Conservation (phyloP, 805 yeast genomes). For the Pichia membranifaciens region DNA sequence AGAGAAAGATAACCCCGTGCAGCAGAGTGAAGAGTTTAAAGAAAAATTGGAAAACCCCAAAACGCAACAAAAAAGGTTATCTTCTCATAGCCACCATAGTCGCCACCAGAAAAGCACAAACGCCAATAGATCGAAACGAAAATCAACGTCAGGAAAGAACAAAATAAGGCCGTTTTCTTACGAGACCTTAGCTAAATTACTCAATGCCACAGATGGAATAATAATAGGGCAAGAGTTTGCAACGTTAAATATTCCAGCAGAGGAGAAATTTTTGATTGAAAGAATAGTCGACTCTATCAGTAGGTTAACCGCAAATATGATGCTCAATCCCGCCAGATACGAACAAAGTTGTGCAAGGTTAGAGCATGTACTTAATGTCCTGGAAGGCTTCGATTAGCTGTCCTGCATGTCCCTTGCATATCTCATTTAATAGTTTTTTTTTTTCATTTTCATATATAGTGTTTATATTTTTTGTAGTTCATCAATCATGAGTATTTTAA, state of each 20-base stretch:
- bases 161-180: slow-evolving; percentile 31
- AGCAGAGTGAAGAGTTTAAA: too few relatives aligned
- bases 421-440: too few relatives aligned
- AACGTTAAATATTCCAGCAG: slow-evolving; percentile 62
- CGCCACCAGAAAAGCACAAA: slow-evolving; percentile 3
- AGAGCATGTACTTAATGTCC: slow-evolving; percentile 73
- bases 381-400: slow-evolving; percentile 63
- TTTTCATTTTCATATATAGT: too few relatives aligned
- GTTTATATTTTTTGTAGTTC: too few relatives aligned
- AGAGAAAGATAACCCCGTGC: too few relatives aligned
- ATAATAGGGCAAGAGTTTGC: slow-evolving; percentile 67
- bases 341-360: slow-evolving; percentile 75
- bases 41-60: too few relatives aligned
- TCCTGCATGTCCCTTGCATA: too few relatives aligned
- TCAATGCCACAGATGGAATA: slow-evolving; percentile 56
- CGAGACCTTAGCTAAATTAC: slow-evolving; percentile 43
- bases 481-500: too few relatives aligned
- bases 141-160: slow-evolving; percentile 11
- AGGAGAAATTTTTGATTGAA: slow-evolving; percentile 76
- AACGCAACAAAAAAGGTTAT: not conserved
- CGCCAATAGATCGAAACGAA: slow-evolving; percentile 13
- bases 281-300: slow-evolving; percentile 81
- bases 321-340: slow-evolving; percentile 72
- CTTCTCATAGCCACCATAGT: not conserved
- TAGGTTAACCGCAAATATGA: slow-evolving; percentile 85